Evolutionary conservation across 805 yeast genomes (phyloP).

Genomic region (Saccharomycopsis olivae): DNA sequence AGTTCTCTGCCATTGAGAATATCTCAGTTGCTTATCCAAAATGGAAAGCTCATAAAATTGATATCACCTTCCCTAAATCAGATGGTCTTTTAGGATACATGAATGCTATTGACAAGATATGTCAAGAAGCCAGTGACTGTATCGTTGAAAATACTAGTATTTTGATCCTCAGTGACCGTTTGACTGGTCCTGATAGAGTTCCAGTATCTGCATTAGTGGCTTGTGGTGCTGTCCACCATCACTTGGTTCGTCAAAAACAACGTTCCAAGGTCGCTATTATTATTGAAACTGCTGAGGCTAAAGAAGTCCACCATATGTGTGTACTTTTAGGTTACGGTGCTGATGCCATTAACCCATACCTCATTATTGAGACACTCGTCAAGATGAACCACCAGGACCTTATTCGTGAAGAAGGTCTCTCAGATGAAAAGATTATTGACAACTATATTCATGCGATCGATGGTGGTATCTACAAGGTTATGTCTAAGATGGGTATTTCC

Average conservation of each 20-base stretch:
- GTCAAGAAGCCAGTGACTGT: slow-evolving; percentile 79
- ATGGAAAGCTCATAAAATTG: slow-evolving; percentile 77
- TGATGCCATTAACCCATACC: slow-evolving; percentile 89
- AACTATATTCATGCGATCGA: slow-evolving; percentile 83
- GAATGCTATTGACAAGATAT: slow-evolving; percentile 73
- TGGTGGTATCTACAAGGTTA: slow-evolving; percentile 88
- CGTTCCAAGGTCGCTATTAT: slow-evolving; percentile 90
- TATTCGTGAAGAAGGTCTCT: slow-evolving; percentile 37
- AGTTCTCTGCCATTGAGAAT: slow-evolving; percentile 64
- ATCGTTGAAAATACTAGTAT: slow-evolving; percentile 67
- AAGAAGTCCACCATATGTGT: slow-evolving; percentile 95
- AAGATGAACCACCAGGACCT: slow-evolving; percentile 78
- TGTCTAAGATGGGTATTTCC: slow-evolving; percentile 99
- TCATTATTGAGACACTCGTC: slow-evolving; percentile 80
- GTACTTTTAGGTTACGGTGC: slow-evolving; percentile 95
- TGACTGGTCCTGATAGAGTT: slow-evolving; percentile 48
- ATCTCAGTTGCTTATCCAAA: slow-evolving; percentile 69
- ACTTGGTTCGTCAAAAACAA: slow-evolving; percentile 88
- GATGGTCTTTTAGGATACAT: slow-evolving; percentile 85
- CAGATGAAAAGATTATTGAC: slow-evolving; percentile 50
- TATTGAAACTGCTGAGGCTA: slow-evolving; percentile 92
- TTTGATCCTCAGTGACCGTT: slow-evolving; percentile 66
- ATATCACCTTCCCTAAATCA: slow-evolving; percentile 74
- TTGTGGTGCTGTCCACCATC: slow-evolving; percentile 96
- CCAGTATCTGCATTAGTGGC: slow-evolving; percentile 85